Evolutionary conservation across 257 asterid genomes (phyloP).

Genomic region (Scutellaria minor): DNA sequence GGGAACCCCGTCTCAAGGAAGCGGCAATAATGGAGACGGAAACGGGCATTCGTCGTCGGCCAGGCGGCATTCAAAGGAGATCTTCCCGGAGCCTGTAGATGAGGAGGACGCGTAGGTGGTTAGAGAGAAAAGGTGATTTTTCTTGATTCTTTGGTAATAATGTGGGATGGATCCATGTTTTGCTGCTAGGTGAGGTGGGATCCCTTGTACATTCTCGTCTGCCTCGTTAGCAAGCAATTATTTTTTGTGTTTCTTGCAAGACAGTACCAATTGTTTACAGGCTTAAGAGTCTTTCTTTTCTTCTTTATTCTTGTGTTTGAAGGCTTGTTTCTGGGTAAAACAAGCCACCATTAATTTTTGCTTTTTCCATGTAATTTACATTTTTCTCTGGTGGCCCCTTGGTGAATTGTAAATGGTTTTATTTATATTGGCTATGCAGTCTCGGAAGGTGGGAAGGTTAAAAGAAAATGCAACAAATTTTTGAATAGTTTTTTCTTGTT

Average conservation of each 20-base stretch:
- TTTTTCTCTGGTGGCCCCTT: conserved; percentile 3
- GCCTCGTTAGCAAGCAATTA: not conserved
- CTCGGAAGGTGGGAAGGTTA: conserved; percentile 36
- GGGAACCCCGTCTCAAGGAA: conserved; percentile 72
- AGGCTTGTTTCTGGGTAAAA: conserved; percentile 17
- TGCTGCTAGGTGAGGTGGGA: not conserved
- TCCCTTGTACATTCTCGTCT: conserved; percentile 41
- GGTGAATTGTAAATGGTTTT: conserved; percentile 58
- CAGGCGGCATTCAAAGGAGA: conserved; percentile 75
- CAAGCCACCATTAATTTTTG: conserved; percentile 27
- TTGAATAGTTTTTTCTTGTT: no score
- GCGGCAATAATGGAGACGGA: conserved; percentile 63
- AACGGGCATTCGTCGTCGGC: conserved; percentile 53
- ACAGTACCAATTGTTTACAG: conserved; percentile 41
- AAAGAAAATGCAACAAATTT: conserved; percentile 6
- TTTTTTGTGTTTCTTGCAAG: conserved; percentile 28
- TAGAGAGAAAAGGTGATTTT: conserved; percentile 38
- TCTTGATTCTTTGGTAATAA: conserved; percentile 55
- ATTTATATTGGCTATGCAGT: conserved; percentile 28
- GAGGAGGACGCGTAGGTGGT: conserved; percentile 41
- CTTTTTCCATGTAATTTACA: conserved; percentile 39
- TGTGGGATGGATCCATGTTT: not conserved
- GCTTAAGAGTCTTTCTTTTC: conserved; percentile 21
- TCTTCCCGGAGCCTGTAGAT: conserved; percentile 77
- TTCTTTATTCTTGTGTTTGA: conserved; percentile 6